These are phyloP conservation scores for Mortierella sp. DNA, from an alignment of 371 early-diverging fungal species.

Conservation along the genomic window DNA sequence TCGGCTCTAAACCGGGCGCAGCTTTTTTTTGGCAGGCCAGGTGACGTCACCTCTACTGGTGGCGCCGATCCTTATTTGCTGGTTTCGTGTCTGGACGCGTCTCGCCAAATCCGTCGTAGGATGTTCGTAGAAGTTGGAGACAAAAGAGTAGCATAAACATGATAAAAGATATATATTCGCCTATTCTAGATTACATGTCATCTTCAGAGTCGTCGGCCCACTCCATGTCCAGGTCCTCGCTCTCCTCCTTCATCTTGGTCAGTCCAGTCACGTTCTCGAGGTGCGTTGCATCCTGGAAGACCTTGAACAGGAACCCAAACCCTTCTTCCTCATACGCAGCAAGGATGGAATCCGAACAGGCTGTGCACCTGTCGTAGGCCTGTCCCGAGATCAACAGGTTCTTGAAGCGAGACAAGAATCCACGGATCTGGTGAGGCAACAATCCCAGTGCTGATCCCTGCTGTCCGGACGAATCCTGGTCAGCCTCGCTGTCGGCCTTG, in stretches of 20 bases:
- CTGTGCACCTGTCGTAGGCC: constrained; percentile 91
- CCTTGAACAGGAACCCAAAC: constrained; percentile 79
- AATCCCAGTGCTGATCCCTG: constrained; percentile 34
- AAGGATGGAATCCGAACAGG: constrained; percentile 84
- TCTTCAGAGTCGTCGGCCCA: constrained; percentile 53
- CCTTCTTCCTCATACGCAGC: constrained; percentile 74
- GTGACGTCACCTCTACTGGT: too few species aligned
- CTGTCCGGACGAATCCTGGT: constrained; percentile 8
- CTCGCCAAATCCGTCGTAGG: neutral
- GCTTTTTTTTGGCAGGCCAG: too few species aligned
- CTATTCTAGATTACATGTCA: constrained; percentile 18
- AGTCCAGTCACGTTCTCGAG: constrained; percentile 91
- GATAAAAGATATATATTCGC: too few species aligned
- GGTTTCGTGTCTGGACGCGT: too few species aligned
- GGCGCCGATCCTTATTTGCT: too few species aligned
- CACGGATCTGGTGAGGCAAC: constrained; percentile 95
- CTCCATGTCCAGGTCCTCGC: constrained; percentile 66
- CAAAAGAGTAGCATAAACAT: too few species aligned
- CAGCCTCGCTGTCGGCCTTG: constrained; percentile 30
- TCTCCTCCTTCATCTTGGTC: constrained; percentile 77
- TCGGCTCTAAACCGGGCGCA: too few species aligned
- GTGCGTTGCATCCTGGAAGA: constrained; percentile 77
- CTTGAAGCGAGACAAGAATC: constrained; percentile 87
- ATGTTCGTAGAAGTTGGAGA: too few species aligned
- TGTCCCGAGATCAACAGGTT: constrained; percentile 89